Evolutionary conservation across 176 grass and related monocot genomes (phyloP).

Genomic region (Urochloa ruziziensis): DNA sequence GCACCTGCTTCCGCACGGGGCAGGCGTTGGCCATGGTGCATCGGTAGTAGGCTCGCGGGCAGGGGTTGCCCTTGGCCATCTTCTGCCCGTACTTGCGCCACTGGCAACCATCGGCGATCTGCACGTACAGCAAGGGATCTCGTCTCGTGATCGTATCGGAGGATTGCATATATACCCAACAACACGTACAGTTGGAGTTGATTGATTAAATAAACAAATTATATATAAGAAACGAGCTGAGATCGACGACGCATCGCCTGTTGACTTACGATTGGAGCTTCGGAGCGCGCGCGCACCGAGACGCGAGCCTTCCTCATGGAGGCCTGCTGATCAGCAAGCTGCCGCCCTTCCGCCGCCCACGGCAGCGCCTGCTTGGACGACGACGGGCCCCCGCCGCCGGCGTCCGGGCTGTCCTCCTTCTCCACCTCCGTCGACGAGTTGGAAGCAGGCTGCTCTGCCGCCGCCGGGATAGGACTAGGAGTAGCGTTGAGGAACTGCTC

Average conservation of each 20-base stretch:
- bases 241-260: too few species aligned
- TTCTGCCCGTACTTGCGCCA: constrained; percentile 99
- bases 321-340: constrained; percentile 50
- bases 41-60: constrained; percentile 94
- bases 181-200: too few species aligned
- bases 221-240: too few species aligned
- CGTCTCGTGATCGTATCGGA: too few species aligned
- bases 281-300: constrained; percentile 88
- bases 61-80: constrained; percentile 98
- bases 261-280: constrained; percentile 86
- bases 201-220: too few species aligned
- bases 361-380: constrained; percentile 27
- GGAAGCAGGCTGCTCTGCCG: neutral
- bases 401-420: neutral
- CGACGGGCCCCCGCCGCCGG: constrained; percentile 26
- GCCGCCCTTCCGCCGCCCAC: constrained; percentile 10
- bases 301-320: constrained; percentile 95
- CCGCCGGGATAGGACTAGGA: too few species aligned
- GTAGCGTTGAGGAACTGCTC: neutral
- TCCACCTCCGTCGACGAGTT: constrained; percentile 83
- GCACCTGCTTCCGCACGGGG: constrained; percentile 95
- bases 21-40: constrained; percentile 96
- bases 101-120: constrained; percentile 97
- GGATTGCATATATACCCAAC: too few species aligned
- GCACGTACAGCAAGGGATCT: neutral